Percentiles rank a stretch among this genome's conserved stretches.
phyloP scores from a whole-genome alignment of 2,329 filamentous ascomycete genomes.

The Penicillium psychrosexuale region DNA sequence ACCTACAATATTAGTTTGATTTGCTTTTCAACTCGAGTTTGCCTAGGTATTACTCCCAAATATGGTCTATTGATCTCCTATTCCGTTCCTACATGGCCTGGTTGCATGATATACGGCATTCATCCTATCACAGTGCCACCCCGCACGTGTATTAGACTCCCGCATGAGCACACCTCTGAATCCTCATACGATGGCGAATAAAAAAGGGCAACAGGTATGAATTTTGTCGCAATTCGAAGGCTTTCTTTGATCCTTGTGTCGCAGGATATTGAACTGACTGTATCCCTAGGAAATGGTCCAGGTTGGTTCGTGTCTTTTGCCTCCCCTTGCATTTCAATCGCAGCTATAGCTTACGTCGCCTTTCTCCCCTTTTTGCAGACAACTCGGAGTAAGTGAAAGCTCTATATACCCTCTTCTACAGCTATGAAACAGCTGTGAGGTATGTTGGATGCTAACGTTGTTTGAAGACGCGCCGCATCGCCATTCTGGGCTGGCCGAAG shows the following conservation, averaged over 20 bases:
- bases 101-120: constrained; percentile 14
- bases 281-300: constrained; percentile 91
- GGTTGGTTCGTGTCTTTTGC: constrained; percentile 72
- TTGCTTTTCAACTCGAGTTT: not conserved
- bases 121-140: constrained; percentile 15
- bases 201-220: constrained; percentile 68
- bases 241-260: not conserved
- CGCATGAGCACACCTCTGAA: constrained; percentile 16
- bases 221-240: not conserved
- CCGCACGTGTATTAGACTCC: constrained; percentile 20
- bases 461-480: constrained; percentile 66
- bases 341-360: constrained; percentile 29
- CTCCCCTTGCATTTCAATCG: constrained; percentile 26
- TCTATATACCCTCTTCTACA: not conserved
- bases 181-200: constrained; percentile 34
- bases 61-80: constrained; percentile 3
- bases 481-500: constrained; percentile 77
- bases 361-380: constrained; percentile 11
- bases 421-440: not conserved
- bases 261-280: constrained; percentile 12
- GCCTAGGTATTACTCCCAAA: not conserved
- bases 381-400: constrained; percentile 23
- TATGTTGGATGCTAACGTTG: constrained; percentile 10
- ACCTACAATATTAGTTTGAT: not conserved
- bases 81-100: constrained; percentile 13